Conservation (phyloP, 805 yeast genomes). For the Naumovozyma castellii region DNA sequence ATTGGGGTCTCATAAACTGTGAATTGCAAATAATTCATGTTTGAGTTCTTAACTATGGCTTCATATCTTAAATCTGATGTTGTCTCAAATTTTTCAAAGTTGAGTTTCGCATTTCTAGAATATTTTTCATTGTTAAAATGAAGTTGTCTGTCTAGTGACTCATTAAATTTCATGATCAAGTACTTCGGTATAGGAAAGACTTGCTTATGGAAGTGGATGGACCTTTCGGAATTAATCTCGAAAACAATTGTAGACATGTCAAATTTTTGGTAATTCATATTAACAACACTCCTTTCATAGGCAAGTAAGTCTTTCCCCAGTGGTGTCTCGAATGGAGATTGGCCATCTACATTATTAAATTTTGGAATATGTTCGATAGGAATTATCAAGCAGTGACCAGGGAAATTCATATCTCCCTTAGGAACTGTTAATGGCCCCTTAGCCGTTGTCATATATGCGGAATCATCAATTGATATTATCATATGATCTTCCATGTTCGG, state of each 20-base stretch:
- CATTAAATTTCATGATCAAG: slow-evolving; percentile 35
- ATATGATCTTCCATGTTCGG: slow-evolving; percentile 70
- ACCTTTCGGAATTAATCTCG: slow-evolving; percentile 54
- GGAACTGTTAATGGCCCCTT: slow-evolving; percentile 74
- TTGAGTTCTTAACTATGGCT: slow-evolving; percentile 21
- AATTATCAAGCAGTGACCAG: slow-evolving; percentile 75
- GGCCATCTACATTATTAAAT: slow-evolving; percentile 16
- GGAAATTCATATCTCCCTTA: slow-evolving; percentile 39
- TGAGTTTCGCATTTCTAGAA: slow-evolving; percentile 34
- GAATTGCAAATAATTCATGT: slow-evolving; percentile 29
- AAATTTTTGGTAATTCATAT: slow-evolving; percentile 37
- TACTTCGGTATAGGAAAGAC: slow-evolving; percentile 56
- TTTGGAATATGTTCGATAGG: slow-evolving; percentile 68
- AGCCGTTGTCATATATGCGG: slow-evolving; percentile 63
- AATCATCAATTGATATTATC: slow-evolving; percentile 64
- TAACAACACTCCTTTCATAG: slow-evolving; percentile 40
- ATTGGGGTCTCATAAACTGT: slow-evolving; percentile 28
- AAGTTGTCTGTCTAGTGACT: slow-evolving; percentile 37
- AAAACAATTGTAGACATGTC: slow-evolving; percentile 50
- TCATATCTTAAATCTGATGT: slow-evolving; percentile 21
- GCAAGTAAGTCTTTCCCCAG: slow-evolving; percentile 37
- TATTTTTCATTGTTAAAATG: slow-evolving; percentile 41
- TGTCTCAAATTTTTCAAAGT: slow-evolving; percentile 31
- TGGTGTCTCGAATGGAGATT: slow-evolving; percentile 7
- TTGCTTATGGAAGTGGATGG: slow-evolving; percentile 72